Base-by-base conservation (phyloP, 129 eudicot genomes). In the Deinandra increscens region DNA sequence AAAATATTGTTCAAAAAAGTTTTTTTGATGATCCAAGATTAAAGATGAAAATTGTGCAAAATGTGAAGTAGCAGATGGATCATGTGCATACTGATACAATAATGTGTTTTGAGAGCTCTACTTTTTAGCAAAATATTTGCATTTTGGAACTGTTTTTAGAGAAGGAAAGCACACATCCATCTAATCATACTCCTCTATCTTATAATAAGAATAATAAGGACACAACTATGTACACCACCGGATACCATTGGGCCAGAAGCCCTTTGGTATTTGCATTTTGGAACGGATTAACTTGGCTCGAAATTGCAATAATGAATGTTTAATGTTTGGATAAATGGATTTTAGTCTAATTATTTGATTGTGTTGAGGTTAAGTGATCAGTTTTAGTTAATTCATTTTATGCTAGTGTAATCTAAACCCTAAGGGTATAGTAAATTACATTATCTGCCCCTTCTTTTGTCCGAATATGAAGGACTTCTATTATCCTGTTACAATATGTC, bases 51-150 rank as follows among this genome's bases (percentile, higher is more conserved):
- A 56, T 4, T 22, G 26, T 49, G 41, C 22, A 44, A 55, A 26
- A 56, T 53, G 36, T 45, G 54, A 53, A 66, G 68, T 18, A 51
- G 37, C n/a, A 39, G 34, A 33, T 55, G 74, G 67, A 20, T 36
- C 58, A 0, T 66, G 39, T 44, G 61, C 15, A 34, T n/a, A n/a
- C n/a, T n/a, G n/a, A n/a, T n/a, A 55, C 17, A 54, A 66, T 41
- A 42, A 3, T 26, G 51, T 66, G 78, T 63, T 42, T 61, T 37
- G 64, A 63, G 54, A 73, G 63, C 42, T 63, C 71, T 34, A 29
- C 2, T 37, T 49, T 20, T 22, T 15, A 14, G 2, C 13, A 29
- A 38, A 15, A 15, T 3, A 55, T 23, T 49, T 73, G 78, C 33
- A 23, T 75, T 55, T 66, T 23, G 15, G 12, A 12, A 19, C 41